A percentile compares a stretch with the other conserved stretches of the same genome.
phyloP scores from a whole-genome alignment of 805 yeast species.

The Starmerella lactis-condensi region DNA sequence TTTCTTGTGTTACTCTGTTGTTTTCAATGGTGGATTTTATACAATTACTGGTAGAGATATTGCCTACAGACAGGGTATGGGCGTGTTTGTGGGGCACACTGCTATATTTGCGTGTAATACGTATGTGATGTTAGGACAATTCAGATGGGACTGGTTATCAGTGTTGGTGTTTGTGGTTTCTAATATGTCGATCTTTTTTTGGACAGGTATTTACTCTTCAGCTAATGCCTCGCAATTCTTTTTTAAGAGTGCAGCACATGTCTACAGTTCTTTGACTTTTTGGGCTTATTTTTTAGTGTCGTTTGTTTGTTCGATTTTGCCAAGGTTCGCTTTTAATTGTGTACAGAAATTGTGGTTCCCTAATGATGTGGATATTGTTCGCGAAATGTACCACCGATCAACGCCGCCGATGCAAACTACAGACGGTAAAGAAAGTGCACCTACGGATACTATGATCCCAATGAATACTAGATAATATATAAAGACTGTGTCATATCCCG shows the following conservation, averaged over 20 bases:
- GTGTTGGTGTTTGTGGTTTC: conserved; percentile 36
- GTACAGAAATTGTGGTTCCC: conserved; percentile 38
- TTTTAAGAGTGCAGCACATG: conserved; percentile 44
- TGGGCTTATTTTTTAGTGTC: conserved; percentile 51
- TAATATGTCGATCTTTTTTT: conserved; percentile 39
- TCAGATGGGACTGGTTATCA: conserved; percentile 63
- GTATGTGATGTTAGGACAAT: conserved; percentile 48
- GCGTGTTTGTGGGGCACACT: conserved; percentile 41
- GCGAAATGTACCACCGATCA: conserved; percentile 34
- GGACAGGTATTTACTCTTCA: conserved; percentile 69
- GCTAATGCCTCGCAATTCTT: conserved; percentile 36
- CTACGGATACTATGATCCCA: too few species aligned
- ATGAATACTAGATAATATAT: too few species aligned
- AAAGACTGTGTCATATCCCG: too few species aligned
- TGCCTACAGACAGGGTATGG: conserved; percentile 56
- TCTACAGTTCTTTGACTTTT: conserved; percentile 40
- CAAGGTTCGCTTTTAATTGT: conserved; percentile 38
- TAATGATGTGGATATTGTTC: conserved; percentile 47
- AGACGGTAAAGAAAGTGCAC: too few species aligned
- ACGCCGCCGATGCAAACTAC: too few species aligned
- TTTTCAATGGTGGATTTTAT: conserved; percentile 29
- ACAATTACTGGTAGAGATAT: conserved; percentile 32
- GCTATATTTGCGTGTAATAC: conserved; percentile 47
- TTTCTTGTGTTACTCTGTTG: conserved; percentile 47
- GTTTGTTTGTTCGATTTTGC: conserved; percentile 35